Conservation (phyloP, 208 protist genomes). For the Leishmania major region DNA sequence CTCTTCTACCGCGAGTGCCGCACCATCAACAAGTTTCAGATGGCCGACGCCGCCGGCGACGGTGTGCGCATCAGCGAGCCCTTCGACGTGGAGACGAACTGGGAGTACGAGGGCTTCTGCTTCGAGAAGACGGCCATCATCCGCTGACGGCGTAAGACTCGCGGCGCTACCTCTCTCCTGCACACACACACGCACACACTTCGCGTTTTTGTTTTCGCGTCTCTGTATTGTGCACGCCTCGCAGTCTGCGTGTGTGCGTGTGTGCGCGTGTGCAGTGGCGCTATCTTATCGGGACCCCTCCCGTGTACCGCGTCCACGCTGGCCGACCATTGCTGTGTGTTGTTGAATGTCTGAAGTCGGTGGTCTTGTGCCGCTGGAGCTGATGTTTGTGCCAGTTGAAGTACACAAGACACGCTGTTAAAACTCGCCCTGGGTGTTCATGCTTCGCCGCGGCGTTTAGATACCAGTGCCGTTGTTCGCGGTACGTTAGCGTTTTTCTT, state of each 20-base stretch:
- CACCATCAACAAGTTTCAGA: slow-evolving; percentile 95
- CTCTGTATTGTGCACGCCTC: neutral
- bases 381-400: neutral
- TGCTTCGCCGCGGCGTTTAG: neutral
- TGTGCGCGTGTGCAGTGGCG: no score
- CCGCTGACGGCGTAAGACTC: slow-evolving; percentile 36
- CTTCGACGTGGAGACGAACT: slow-evolving; percentile 95
- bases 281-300: neutral
- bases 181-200: no score
- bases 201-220: no score
- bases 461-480: neutral
- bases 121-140: slow-evolving; percentile 92
- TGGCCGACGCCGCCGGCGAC: slow-evolving; percentile 77
- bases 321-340: neutral
- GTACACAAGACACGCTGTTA: neutral
- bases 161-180: no score
- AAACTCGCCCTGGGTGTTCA: neutral
- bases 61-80: slow-evolving; percentile 89
- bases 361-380: neutral
- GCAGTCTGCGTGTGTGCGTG: no score
- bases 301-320: neutral
- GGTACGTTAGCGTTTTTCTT: neutral
- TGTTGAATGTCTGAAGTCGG: neutral
- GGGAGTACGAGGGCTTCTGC: slow-evolving; percentile 87
- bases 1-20: slow-evolving; percentile 97